These are phyloP conservation scores for Blastocladiella britannica DNA, from an alignment of 192 early-diverging fungal genomes.

Conservation along the genomic window DNA sequence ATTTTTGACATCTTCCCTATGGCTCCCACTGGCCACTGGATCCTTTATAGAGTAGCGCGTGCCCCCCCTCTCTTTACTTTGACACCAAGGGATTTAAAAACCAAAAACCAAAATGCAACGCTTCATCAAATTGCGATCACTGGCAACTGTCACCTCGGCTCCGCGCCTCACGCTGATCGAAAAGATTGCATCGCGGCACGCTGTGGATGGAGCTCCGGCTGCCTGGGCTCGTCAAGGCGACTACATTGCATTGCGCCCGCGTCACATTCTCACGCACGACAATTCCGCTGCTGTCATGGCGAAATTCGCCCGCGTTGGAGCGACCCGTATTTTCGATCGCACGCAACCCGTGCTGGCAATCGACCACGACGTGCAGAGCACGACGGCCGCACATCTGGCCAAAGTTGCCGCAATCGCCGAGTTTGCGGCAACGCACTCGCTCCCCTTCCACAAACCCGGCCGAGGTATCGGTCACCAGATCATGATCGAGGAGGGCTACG, in stretches of 20 bases:
- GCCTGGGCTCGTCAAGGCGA: slow-evolving; percentile 64
- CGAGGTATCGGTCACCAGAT: slow-evolving; percentile 96
- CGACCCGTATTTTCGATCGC: slow-evolving; percentile 53
- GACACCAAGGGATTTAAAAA: no score
- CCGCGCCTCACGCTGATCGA: slow-evolving; percentile 83
- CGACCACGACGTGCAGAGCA: slow-evolving; percentile 98
- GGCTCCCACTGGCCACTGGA: no score
- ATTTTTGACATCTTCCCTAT: no score
- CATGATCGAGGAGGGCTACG: slow-evolving; percentile 92
- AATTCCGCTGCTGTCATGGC: slow-evolving; percentile 49
- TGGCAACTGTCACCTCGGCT: no score
- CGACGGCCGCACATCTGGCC: slow-evolving; percentile 64
- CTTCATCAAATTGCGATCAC: no score
- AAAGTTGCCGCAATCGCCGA: slow-evolving; percentile 71
- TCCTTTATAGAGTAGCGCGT: no score
- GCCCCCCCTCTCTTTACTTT: no score
- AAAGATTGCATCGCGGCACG: slow-evolving; percentile 85
- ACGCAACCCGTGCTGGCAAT: slow-evolving; percentile 81
- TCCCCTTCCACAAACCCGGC: slow-evolving; percentile 88
- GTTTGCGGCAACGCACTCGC: slow-evolving; percentile 59
- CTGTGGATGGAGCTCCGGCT: slow-evolving; percentile 45
- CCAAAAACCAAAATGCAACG: no score
- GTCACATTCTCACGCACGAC: slow-evolving; percentile 90
- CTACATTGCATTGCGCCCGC: slow-evolving; percentile 81
- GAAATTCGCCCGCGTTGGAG: slow-evolving; percentile 79